Percentiles rank a stretch among this genome's conserved stretches.
Evolutionary conservation across 305 asterid genomes (phyloP).

Genomic region (Solanum hybrid): DNA sequence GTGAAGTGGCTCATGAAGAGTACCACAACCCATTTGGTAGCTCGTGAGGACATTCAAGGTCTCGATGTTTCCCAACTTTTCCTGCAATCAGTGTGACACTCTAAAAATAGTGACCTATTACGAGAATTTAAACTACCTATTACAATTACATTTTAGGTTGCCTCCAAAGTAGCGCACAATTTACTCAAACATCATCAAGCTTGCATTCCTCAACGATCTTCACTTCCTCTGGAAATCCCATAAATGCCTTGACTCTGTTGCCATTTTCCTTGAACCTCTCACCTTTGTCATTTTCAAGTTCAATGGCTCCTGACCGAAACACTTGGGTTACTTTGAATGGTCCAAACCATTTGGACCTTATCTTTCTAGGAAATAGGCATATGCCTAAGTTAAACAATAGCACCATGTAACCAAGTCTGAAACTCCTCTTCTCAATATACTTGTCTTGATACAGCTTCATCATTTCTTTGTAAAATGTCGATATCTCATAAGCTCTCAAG

Average conservation of each 20-base stretch:
- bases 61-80: background rate
- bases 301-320: background rate
- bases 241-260: background rate
- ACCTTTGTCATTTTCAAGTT: too few species aligned
- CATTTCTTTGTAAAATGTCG: background rate
- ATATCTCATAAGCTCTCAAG: background rate
- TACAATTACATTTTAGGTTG: background rate
- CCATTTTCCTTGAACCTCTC: background rate
- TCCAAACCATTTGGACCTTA: background rate
- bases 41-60: background rate
- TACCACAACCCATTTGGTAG: too few species aligned
- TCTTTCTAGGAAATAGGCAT: too few species aligned
- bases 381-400: background rate
- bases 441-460: background rate
- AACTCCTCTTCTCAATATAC: background rate
- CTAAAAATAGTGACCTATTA: background rate
- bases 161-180: background rate
- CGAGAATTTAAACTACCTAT: background rate
- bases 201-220: background rate
- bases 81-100: background rate
- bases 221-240: background rate
- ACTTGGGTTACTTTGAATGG: background rate
- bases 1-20: background rate
- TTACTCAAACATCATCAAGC: background rate
- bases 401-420: background rate